Evolutionary conservation across 495 filamentous ascomycete genomes (phyloP).

Genomic region (Penicillium longicatenatum): DNA sequence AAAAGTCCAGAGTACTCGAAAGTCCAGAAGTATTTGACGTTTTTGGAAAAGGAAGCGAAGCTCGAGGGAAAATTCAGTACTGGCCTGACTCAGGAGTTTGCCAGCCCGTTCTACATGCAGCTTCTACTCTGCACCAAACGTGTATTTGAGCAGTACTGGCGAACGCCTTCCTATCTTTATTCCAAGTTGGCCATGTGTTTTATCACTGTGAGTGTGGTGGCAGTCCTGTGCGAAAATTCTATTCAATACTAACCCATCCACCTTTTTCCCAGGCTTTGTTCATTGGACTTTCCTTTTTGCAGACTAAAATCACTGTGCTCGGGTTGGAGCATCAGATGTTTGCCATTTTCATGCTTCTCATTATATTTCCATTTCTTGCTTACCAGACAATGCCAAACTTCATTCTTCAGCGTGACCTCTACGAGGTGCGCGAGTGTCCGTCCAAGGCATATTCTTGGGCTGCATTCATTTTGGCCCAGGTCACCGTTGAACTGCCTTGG

Average conservation of each 20-base stretch:
- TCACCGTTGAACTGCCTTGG: conserved; percentile 10
- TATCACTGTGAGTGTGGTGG: conserved; percentile 13
- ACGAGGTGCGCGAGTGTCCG: conserved; percentile 62
- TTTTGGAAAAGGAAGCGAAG: not conserved
- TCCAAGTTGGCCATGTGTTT: conserved; percentile 7
- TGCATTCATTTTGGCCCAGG: conserved; percentile 51
- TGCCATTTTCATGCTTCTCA: conserved; percentile 75
- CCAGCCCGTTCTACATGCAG: conserved; percentile 49
- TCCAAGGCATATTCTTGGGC: conserved; percentile 67
- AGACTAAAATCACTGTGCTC: conserved; percentile 62
- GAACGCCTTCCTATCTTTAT: conserved; percentile 31
- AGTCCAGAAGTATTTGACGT: conserved; percentile 59
- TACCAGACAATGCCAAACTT: conserved; percentile 73
- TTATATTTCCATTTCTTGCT: conserved; percentile 68
- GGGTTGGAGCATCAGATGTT: conserved; percentile 85
- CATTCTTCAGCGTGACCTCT: conserved; percentile 59
- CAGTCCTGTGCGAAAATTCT: not conserved
- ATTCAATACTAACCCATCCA: not conserved
- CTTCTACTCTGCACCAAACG: conserved; percentile 43
- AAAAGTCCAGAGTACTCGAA: conserved; percentile 62
- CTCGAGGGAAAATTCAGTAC: conserved; percentile 18
- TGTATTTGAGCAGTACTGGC: conserved; percentile 52
- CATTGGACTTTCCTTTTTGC: conserved; percentile 83
- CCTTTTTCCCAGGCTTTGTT: conserved; percentile 49
- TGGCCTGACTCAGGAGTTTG: conserved; percentile 49